Conservation (phyloP, 2,329 filamentous ascomycete species). For the Exophiala calicioides region DNA sequence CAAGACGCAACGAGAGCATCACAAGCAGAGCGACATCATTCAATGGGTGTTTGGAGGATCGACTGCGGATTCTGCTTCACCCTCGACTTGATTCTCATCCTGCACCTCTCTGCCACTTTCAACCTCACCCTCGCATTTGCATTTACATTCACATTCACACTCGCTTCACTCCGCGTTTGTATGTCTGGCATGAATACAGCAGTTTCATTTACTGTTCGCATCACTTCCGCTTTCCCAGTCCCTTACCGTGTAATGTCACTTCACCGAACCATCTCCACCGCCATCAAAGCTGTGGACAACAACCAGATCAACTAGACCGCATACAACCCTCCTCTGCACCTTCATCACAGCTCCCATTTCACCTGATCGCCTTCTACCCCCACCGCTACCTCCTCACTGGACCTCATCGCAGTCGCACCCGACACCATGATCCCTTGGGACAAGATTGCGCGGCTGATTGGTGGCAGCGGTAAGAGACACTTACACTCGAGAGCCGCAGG, state of each 20-base stretch:
- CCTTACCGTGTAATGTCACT: slow-evolving; percentile 28
- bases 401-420: not conserved
- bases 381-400: slow-evolving; percentile 3
- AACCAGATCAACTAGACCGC: slow-evolving; percentile 20
- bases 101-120: too few relatives aligned
- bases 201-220: slow-evolving; percentile 25
- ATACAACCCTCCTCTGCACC: not conserved
- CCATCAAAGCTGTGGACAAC: slow-evolving; percentile 31
- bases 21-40: slow-evolving; percentile 4
- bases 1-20: slow-evolving; percentile 4
- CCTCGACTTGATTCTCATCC: too few relatives aligned
- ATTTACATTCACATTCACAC: slow-evolving; percentile 10
- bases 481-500: not conserved
- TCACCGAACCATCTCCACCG: slow-evolving; percentile 29
- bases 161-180: slow-evolving; percentile 21
- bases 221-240: slow-evolving; percentile 24
- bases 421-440: slow-evolving; percentile 14
- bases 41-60: slow-evolving; percentile 17
- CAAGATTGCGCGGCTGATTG: slow-evolving; percentile 17
- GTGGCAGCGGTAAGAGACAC: slow-evolving; percentile 20
- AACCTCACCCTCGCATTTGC: slow-evolving; percentile 1
- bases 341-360: not conserved
- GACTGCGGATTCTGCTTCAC: slow-evolving; percentile 14
- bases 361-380: not conserved
- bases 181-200: slow-evolving; percentile 26